Conservation (phyloP, 768 basidiomycete genomes). For the Lyophyllum decastes region DNA sequence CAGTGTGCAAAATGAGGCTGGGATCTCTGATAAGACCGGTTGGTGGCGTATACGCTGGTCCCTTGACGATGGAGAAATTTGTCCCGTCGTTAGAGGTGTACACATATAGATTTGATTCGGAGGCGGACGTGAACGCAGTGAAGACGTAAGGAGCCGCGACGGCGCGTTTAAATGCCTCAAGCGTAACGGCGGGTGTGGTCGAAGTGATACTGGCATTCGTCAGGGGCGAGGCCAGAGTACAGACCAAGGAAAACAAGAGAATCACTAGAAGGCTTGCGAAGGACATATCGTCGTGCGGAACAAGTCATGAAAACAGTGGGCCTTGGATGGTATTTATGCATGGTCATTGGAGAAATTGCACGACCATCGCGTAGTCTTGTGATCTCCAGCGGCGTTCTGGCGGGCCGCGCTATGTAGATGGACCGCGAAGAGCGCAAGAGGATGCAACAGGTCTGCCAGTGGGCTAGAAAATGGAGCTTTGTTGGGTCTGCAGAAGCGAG, state of each 20-base stretch:
- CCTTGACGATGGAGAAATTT: constrained; percentile 30
- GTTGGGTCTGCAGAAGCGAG: no score
- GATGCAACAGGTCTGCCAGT: background rate
- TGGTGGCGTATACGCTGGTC: constrained; percentile 35
- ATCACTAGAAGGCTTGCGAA: background rate
- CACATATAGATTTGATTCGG: constrained; percentile 34
- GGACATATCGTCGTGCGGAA: background rate
- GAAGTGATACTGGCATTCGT: constrained; percentile 16
- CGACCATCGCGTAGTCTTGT: constrained; percentile 5
- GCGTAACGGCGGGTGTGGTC: constrained; percentile 26
- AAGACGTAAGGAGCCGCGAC: constrained; percentile 32
- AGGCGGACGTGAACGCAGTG: constrained; percentile 34
- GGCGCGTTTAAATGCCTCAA: constrained; percentile 31
- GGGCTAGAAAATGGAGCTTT: no score
- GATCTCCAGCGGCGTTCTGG: constrained; percentile 5
- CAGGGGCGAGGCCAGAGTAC: constrained; percentile 4
- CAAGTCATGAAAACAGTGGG: background rate
- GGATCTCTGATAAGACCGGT: constrained; percentile 36
- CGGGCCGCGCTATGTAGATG: constrained; percentile 6
- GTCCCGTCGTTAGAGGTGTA: constrained; percentile 35
- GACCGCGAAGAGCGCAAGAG: background rate
- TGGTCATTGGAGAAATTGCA: background rate
- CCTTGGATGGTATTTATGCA: constrained; percentile 4
- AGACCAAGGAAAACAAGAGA: background rate
- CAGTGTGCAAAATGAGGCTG: constrained; percentile 34